phyloP scores from a whole-genome alignment of 2,329 filamentous ascomycete species.

The Claviceps pusilla region DNA sequence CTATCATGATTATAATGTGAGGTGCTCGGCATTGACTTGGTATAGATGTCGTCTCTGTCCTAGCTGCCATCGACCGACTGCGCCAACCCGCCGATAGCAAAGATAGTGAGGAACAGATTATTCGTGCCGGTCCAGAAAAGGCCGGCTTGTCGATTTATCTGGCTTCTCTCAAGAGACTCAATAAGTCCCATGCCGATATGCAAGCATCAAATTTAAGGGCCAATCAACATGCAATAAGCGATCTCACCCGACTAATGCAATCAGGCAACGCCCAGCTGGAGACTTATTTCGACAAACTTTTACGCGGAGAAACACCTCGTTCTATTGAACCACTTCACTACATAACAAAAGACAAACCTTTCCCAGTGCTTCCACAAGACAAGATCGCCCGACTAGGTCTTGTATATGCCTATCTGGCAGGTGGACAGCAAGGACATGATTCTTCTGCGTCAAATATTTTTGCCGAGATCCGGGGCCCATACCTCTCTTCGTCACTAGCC shows the following conservation, averaged over 20 bases:
- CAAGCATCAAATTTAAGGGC: constrained; percentile 80
- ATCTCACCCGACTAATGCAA: constrained; percentile 63
- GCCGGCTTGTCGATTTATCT: constrained; percentile 74
- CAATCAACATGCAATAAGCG: constrained; percentile 76
- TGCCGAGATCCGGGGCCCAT: constrained; percentile 71
- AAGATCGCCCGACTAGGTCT: constrained; percentile 60
- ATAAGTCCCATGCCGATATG: constrained; percentile 70
- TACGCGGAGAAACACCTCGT: constrained; percentile 60
- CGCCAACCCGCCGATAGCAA: constrained; percentile 87
- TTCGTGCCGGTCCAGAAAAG: constrained; percentile 72
- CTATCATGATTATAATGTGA: constrained; percentile 2
- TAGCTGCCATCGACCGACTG: constrained; percentile 74
- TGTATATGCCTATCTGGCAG: constrained; percentile 63
- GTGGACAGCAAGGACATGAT: constrained; percentile 43
- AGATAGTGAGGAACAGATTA: constrained; percentile 79
- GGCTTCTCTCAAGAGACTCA: constrained; percentile 75
- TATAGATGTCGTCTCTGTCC: constrained; percentile 68
- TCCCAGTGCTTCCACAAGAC: constrained; percentile 66
- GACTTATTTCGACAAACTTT: constrained; percentile 62
- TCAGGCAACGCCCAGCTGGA: constrained; percentile 73
- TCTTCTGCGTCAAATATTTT: constrained; percentile 70
- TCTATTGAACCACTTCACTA: constrained; percentile 82
- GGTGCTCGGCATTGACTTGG: constrained; percentile 7
- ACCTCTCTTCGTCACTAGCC: constrained; percentile 65
- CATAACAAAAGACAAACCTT: constrained; percentile 76